Percentiles rank a stretch among this genome's conserved stretches.
Conservation (phyloP, 1,139 yeast genomes). For the Candida frijolesensis region DNA sequence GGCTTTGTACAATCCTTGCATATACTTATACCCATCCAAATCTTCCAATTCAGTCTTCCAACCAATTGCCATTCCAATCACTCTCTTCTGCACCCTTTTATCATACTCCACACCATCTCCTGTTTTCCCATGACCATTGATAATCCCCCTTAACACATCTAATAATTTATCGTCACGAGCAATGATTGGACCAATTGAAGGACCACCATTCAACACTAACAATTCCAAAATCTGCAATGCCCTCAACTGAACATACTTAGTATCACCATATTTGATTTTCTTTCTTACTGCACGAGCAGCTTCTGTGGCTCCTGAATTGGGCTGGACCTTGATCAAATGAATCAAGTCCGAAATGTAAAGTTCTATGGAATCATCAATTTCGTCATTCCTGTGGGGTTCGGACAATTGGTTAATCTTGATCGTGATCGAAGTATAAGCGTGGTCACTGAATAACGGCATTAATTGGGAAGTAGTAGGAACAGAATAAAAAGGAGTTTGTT, state of each 20-base stretch:
- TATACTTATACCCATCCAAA: constrained; percentile 50
- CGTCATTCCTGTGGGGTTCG: constrained; percentile 34
- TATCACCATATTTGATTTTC: constrained; percentile 79
- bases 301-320: constrained; percentile 59
- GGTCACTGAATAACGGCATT: constrained; percentile 49
- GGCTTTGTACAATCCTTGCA: constrained; percentile 49
- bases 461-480: not conserved
- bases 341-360: constrained; percentile 40
- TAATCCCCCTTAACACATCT: constrained; percentile 61
- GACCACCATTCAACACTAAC: constrained; percentile 75
- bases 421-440: constrained; percentile 44
- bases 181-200: constrained; percentile 44
- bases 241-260: constrained; percentile 56
- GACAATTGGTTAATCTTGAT: constrained; percentile 47
- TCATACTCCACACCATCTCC: constrained; percentile 45
- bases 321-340: constrained; percentile 43
- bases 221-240: constrained; percentile 74
- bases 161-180: constrained; percentile 74
- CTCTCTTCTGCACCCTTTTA: constrained; percentile 47
- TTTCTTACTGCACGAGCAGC: constrained; percentile 92
- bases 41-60: constrained; percentile 65
- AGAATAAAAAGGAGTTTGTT: no score
- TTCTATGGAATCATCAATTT: constrained; percentile 38
- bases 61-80: constrained; percentile 53
- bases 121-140: constrained; percentile 36